Evolutionary conservation across 106 monocot genomes (phyloP), one percentile per base, ranked within the genome.

Genomic region (Chionographis japonica): DNA sequence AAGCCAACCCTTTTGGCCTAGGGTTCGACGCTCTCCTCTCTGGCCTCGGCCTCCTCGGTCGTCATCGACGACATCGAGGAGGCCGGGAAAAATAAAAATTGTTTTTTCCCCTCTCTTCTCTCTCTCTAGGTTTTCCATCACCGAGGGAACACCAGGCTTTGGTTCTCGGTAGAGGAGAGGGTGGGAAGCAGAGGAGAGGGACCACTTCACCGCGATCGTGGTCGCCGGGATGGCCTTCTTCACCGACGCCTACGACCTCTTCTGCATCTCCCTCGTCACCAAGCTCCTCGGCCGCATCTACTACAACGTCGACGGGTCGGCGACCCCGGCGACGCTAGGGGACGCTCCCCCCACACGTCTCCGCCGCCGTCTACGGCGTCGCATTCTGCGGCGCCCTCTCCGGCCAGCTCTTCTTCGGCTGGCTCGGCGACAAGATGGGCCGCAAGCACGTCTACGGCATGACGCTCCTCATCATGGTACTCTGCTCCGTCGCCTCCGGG

Each of bases 351-450:
- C 88, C 91, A 4, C 63, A 84, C 64, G 85, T 91, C 40, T 70
- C 91, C 18, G 81, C 93, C 37, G 78, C 93, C 54, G 89, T 93
- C 49, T 89, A 86, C 74, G 93, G 93, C 70, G 93, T 93, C 20
- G 93, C 93, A 71, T 89, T 93, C 83, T 60, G 77, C 50, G 93
- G 93, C 13, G 88, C 93, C 50, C 88, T 93, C 40, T 72, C 83
- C 5, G 93, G 93, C 49, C 93, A 93, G 70, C 83, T 93, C 62
- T 86, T 93, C 79, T 93, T 93, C 67, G 93, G 93, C 55, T 93
- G 93, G 93, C 89, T 93, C 57, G 93, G 93, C 6, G 89, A 93
- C 71, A 93, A 89, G 81, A 67, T 93, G 79, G 93, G 93, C 14
- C 59, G 93, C n/a, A 93, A 93, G 77, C 55, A 51, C 15, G 93